Evolutionary conservation across 768 basidiomycete genomes (phyloP).

Genomic region (Hemileccinum impolitum): DNA sequence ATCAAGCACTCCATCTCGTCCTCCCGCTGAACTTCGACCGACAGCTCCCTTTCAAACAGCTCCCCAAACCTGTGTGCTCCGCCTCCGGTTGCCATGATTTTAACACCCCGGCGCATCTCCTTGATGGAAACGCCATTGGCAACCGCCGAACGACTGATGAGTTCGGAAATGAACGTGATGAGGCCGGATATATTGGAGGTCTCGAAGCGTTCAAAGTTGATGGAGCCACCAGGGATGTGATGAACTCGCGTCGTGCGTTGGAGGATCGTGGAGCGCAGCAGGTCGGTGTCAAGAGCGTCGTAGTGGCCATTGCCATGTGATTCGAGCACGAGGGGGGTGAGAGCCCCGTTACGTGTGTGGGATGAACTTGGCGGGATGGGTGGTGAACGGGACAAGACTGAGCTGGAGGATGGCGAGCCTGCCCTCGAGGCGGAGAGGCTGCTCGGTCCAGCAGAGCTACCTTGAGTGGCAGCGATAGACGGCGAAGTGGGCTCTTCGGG

Average conservation of each 20-base stretch:
- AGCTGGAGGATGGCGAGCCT: conserved; percentile 20
- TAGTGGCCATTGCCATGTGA: conserved; percentile 31
- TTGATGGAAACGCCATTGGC: conserved; percentile 85
- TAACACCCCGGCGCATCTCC: conserved; percentile 89
- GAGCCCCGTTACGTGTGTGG: conserved; percentile 59
- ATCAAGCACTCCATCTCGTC: conserved; percentile 99
- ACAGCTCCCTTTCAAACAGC: conserved; percentile 66
- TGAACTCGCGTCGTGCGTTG: conserved; percentile 54
- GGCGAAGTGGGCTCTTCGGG: conserved; percentile 82
- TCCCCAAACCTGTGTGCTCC: conserved; percentile 95
- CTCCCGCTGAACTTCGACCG: conserved; percentile 83
- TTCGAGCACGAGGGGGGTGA: conserved; percentile 78
- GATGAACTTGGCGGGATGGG: conserved; percentile 26
- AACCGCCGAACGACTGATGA: conserved; percentile 82
- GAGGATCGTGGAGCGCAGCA: conserved; percentile 62
- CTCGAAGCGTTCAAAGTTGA: conserved; percentile 98
- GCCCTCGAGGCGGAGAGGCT: conserved; percentile 39
- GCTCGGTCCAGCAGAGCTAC: conserved; percentile 48
- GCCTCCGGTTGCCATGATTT: conserved; percentile 97
- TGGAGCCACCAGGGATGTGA: conserved; percentile 92
- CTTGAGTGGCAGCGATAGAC: conserved; percentile 57
- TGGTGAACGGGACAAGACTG: conserved; percentile 17
- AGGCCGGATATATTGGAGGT: conserved; percentile 84
- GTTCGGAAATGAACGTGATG: conserved; percentile 79
- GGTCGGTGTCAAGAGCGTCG: conserved; percentile 35